phyloP scores from a whole-genome alignment of 805 yeast genomes.

The Teunomyces barrocoloradensis region DNA sequence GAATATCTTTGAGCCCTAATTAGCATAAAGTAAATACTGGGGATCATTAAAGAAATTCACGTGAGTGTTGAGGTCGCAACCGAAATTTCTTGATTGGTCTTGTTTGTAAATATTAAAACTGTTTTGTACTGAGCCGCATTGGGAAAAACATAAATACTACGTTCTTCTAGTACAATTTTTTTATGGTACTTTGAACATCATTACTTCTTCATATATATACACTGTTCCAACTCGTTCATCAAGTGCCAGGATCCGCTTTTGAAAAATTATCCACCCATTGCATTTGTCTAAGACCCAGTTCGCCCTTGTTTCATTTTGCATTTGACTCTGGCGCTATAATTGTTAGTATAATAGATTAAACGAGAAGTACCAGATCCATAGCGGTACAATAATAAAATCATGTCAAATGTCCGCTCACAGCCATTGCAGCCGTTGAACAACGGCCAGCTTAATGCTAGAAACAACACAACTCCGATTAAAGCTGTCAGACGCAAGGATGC shows the following conservation, averaged over 20 bases:
- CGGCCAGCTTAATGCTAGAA: constrained; percentile 50
- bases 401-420: constrained; percentile 23
- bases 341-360: background rate
- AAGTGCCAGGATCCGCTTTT: constrained; percentile 2
- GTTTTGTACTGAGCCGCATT: constrained; percentile 10
- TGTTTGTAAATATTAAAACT: constrained; percentile 8
- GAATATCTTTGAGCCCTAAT: background rate
- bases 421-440: constrained; percentile 55
- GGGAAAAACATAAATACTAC: constrained; percentile 12
- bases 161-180: constrained; percentile 3
- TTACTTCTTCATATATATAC: constrained; percentile 1
- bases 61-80: constrained; percentile 6
- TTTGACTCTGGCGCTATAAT: background rate
- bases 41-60: constrained; percentile 8
- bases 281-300: background rate
- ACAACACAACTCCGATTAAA: constrained; percentile 41
- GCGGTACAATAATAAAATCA: constrained; percentile 1
- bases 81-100: constrained; percentile 5
- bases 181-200: constrained; percentile 2
- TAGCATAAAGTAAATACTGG: constrained; percentile 1
- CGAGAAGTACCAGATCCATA: constrained; percentile 1
- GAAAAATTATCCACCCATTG: constrained; percentile 2
- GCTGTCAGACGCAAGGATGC: constrained; percentile 24
- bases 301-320: background rate
- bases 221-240: constrained; percentile 1